Evolutionary conservation across 73 alveolate species (phyloP), one percentile per base, ranked within the genome.

Genomic region (Symbiodinium pilosum): DNA sequence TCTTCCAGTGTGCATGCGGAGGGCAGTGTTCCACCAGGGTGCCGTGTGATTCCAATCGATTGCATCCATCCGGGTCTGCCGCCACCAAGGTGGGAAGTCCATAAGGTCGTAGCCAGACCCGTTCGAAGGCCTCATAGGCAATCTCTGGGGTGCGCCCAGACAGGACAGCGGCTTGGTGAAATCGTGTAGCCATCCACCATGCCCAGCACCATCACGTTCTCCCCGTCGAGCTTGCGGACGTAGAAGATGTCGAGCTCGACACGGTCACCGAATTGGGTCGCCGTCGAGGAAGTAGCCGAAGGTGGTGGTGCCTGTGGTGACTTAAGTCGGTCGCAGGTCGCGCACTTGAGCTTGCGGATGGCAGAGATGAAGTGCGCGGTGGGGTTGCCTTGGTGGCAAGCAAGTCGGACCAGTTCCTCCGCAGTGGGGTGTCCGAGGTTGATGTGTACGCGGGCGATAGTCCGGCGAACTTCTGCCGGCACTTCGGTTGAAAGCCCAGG

Each of bases 1-100:
- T 84, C 77, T 59, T 41, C 92, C 92, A 84, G 18, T 84, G 92
- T 1, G 92, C 92, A 21, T 43, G 75, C 0, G 87, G 56, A 7
- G 87, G 87, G 34, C 36, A 36, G 52, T 38, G 20, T 16, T 18
- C 56, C 32, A 84, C 92, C 44, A 41, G 69, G 0, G n/a, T 43
- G 1, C 92, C 92, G 32, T 56, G 73, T 2, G 44, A n/a, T 3
- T 43, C 73, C 1, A 84, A 26, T 0, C 34, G 77, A 2, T 36
- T 24, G 21, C 38, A 20, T 0, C 38, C 34, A 30, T 68, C 83
- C 0, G 34, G 41, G 39, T 68, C 83, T 39, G 30, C 18, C 40
- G 21, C 83, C 1, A 68, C 30, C 83, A 20, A 21, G 18, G 30
- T 21, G 21, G 34, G 28, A 18, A 28, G 39, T 9, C 83, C 83